Evolutionary conservation across 1,139 yeast species (phyloP), one percentile per base, ranked within the genome.

Genomic region (Blastobotrys indianensis): DNA sequence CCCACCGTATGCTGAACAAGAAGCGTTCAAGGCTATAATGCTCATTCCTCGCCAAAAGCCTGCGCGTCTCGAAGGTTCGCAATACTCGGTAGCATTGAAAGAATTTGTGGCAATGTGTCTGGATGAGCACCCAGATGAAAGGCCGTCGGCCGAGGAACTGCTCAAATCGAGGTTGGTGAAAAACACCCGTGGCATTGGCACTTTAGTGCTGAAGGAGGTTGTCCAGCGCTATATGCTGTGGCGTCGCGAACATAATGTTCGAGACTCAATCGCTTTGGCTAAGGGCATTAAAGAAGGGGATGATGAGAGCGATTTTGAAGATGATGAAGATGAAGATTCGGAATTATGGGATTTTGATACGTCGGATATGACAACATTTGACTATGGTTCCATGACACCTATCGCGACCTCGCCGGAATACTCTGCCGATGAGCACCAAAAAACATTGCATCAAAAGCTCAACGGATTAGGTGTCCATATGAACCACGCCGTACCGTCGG

Each of bases 1-100:
- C 57, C 99, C 99, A 2, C 99, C 99, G 0, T 90, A 88, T 60
- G 82, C 96, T 56, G 97, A 92, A 54, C 87, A 86, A 57, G 98
- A 92, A 59, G 96, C 96, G 1, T 74, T 85, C 72, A 76, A 96
- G 68, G 98, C 97, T 1, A 85, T 94, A 86, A 92, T 87, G 62
- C 69, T 92, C 64, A 90, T 94, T 49, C 86, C 96, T 0, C 85
- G 90, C 54, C 86, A 85, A 57, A 86, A 90, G 42, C 98, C 98
- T 4, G 95, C 98, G 2, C 73, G 98, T 51, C 70, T 94, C 45
- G 98, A 94, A 61, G 97, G 98, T 5, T 71, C 92, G 45, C 87
- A 82, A 52, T 87, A 86, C 61, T 79, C 95, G 0, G 64, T 83
- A 0, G 68, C 75, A 1, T 69, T 92, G 49, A 94, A 90, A 59